Evolutionary conservation across 2,329 filamentous ascomycete genomes (phyloP), one percentile per base, ranked within the genome.

Genomic region (Pestalotiopsis sp.): DNA sequence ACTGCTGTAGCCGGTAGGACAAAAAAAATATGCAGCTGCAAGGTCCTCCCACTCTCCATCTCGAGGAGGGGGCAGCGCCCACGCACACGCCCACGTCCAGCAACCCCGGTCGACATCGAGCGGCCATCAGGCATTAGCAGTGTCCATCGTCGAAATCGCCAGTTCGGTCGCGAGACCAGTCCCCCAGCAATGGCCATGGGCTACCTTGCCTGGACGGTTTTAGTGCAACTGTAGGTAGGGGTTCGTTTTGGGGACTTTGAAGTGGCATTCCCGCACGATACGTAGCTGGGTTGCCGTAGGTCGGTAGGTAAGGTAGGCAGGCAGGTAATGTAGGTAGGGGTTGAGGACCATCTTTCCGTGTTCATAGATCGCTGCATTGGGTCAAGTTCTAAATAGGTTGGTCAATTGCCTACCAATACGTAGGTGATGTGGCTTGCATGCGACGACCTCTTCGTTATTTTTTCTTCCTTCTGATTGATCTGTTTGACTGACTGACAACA

Each of bases 381-480:
- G 45, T 11, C 45, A 52, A n/a, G 45, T 52, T 52, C 27, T 59
- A 27, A 36, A 36, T 59, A 59, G 57, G 57, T 27, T 27, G 59
- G 59, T 62, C 36, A 27, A 36, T 36, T 27, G 31, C 14, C 27
- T 59, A 39, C n/a, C 49, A 25, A 23, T 20, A 66, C 27, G 14
- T 57, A 31, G 45, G 52, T 20, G 45, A 23, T 66, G 45, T 38
- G 36, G 63, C 41, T 57, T 38, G 61, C 61, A 49, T 66, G 63
- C 45, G 36, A 57, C 25, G 6, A 49, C 14, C n/a, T 62, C 36
- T 62, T 9, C 39, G 38, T 65, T 14, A 20, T 59, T 20, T 41
- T 20, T 23, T 41, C 59, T 62, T 23, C n/a, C 59, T 62, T 13
- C 38, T 41, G n/a, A 14, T 38, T 41, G n/a, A 23, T n/a, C 27